Percentiles rank a stretch among this genome's conserved stretches.
These are phyloP conservation scores for Alternaria atra DNA, from an alignment of 2,329 filamentous ascomycete genomes.

Conservation along the genomic window DNA sequence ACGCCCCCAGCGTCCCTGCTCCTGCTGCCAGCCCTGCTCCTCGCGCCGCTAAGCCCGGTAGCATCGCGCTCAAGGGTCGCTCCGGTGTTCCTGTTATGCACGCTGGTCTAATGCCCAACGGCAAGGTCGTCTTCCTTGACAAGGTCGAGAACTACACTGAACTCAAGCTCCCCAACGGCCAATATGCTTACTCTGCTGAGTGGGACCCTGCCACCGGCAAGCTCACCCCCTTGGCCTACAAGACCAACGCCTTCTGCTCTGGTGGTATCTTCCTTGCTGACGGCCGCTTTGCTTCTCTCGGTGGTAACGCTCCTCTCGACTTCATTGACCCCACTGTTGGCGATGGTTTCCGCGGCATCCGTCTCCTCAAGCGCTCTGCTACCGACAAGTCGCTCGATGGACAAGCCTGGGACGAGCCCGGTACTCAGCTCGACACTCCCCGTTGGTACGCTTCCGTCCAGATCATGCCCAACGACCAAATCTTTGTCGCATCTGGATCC, in stretches of 20 bases:
- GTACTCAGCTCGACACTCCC: constrained; percentile 62
- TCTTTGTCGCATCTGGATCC: constrained; percentile 69
- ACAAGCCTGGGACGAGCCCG: constrained; percentile 64
- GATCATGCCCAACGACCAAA: constrained; percentile 64
- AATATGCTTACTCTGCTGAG: constrained; percentile 68
- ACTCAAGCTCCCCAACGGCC: constrained; percentile 62
- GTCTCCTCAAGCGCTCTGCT: constrained; percentile 61
- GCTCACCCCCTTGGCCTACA: constrained; percentile 59
- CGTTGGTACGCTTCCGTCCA: constrained; percentile 71
- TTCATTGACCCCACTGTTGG: constrained; percentile 66
- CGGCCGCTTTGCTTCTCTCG: constrained; percentile 64
- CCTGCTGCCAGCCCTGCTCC: constrained; percentile 58
- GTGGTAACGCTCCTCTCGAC: constrained; percentile 65
- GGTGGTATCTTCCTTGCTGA: constrained; percentile 67
- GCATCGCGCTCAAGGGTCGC: constrained; percentile 61
- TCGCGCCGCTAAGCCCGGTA: constrained; percentile 56
- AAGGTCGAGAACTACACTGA: constrained; percentile 71
- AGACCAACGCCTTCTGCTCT: constrained; percentile 70
- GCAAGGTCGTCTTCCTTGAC: constrained; percentile 68
- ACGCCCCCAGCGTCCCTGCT: constrained; percentile 51
- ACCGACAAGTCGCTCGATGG: constrained; percentile 58
- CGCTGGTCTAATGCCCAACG: constrained; percentile 67
- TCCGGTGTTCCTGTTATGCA: constrained; percentile 72
- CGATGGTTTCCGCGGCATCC: constrained; percentile 67
- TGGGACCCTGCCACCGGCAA: constrained; percentile 64